Evolutionary conservation across 2,329 filamentous ascomycete genomes (phyloP), one percentile per base, ranked within the genome.

Genomic region (Zalaria sp.): DNA sequence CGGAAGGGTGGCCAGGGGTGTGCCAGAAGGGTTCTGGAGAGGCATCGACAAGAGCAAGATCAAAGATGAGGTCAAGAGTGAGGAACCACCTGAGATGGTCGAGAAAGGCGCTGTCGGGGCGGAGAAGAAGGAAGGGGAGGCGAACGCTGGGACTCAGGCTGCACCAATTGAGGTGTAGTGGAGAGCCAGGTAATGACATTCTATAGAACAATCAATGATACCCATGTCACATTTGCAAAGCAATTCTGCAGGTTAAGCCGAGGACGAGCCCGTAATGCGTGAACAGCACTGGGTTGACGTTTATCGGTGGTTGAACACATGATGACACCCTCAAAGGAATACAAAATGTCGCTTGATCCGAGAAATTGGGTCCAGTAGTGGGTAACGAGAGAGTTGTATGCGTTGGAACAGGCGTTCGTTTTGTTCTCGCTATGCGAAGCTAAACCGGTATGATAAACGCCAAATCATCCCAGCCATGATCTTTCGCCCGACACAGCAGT

Each of bases 21-120:
- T 94, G 25, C 89, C 87, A 0, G 78, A 77, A 44, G 74, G 85
- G 40, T 96, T 94, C 45, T 42, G 40, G 39, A 49, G 25, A 25
- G 43, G 43, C 5, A 28, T 5, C 27, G 37, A 42, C 25, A 26
- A 35, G 7, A 38, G 34, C 34, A 43, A 39, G 34, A 28, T 37
- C 31, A 43, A 25, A 26, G 41, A 46, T 42, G 38, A 29, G 40
- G 25, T 27, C 6, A 39, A 41, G 35, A 31, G 25, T 10, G 38
- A 44, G 40, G 29, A 34, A 34, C 28, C 32, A 18, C 7, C n/a
- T 34, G 38, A 11, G 29, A n/a, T 34, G 18, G 18, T 2, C 18
- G 18, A 18, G 18, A 18, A 18, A 18, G 18, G 18, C 18, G 18
- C 2, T 18, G 18, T 18, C 18, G 38, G 10, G 37, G 18, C 10